phyloP scores from a whole-genome alignment of 2,329 filamentous ascomycete genomes.

The Fusarium ramigenum region DNA sequence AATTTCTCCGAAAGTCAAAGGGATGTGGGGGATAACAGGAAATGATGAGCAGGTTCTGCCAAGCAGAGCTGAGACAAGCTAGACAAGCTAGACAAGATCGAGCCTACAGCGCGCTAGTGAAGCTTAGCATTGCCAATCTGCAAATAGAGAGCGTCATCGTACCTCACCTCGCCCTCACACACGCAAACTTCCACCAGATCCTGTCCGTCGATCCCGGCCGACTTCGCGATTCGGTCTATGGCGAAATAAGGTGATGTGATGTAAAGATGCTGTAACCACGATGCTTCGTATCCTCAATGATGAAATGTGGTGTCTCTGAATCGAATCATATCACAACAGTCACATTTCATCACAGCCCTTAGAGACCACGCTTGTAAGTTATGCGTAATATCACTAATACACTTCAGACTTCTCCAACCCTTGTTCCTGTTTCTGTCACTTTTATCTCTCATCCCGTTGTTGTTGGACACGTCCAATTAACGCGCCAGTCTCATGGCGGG shows the following conservation, averaged over 20 bases:
- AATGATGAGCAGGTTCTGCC: constrained; percentile 13
- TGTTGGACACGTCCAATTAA: not conserved
- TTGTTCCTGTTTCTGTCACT: not conserved
- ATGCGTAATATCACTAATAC: constrained; percentile 8
- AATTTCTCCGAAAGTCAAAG: constrained; percentile 10
- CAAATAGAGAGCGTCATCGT: constrained; percentile 21
- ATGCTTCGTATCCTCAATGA: not conserved
- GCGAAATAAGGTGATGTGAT: constrained; percentile 14
- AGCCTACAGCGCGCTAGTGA: not conserved
- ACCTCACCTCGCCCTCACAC: not conserved
- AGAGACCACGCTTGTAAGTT: not conserved
- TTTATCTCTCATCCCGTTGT: not conserved
- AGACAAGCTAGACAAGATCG: not conserved
- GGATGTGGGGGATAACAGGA: not conserved
- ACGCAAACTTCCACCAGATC: constrained; percentile 29
- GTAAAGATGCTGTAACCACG: not conserved
- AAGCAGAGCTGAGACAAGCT: constrained; percentile 12
- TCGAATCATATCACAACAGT: not conserved
- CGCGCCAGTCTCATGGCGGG: constrained; percentile 17
- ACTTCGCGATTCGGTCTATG: not conserved
- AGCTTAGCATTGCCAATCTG: not conserved
- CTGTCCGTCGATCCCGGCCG: constrained; percentile 26
- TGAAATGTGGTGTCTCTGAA: not conserved
- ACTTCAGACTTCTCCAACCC: not conserved
- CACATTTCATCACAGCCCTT: not conserved